A percentile compares a stretch with the other conserved stretches of the same genome.
These are phyloP conservation scores for Carex pumila DNA, from an alignment of 176 grass and related monocot species.

Conservation along the genomic window DNA sequence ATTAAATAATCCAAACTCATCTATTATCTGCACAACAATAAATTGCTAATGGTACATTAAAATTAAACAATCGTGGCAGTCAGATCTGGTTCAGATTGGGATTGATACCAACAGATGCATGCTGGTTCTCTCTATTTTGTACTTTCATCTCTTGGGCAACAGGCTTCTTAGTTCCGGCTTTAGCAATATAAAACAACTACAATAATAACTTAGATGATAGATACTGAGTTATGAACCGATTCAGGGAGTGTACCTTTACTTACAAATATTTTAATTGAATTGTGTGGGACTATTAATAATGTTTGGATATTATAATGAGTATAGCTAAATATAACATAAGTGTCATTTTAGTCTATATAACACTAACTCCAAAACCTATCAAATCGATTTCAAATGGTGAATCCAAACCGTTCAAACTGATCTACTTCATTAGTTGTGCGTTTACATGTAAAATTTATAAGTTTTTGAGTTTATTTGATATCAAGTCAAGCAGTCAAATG, in stretches of 20 bases:
- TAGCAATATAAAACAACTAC: not conserved
- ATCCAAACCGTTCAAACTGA: too few species aligned
- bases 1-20: slow-evolving; percentile 76
- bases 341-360: too few species aligned
- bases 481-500: too few species aligned
- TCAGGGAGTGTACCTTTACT: not conserved
- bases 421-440: too few species aligned
- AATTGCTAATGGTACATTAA: slow-evolving; percentile 12
- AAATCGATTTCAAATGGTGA: too few species aligned
- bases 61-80: not conserved
- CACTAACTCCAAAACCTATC: too few species aligned
- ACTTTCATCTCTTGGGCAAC: not conserved
- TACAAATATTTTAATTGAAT: not conserved
- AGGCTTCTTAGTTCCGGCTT: not conserved
- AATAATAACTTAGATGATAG: not conserved
- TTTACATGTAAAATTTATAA: too few species aligned
- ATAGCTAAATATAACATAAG: too few species aligned
- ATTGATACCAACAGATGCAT: not conserved
- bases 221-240: not conserved
- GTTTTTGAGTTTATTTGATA: too few species aligned
- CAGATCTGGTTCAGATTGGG: not conserved
- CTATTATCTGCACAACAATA: slow-evolving; percentile 48
- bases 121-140: not conserved
- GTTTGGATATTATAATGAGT: not conserved
- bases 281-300: not conserved